Percentiles rank a stretch among this genome's conserved stretches.
These are phyloP conservation scores for Fusarium acutatum DNA, from an alignment of 2,329 filamentous ascomycete species.

Conservation along the genomic window DNA sequence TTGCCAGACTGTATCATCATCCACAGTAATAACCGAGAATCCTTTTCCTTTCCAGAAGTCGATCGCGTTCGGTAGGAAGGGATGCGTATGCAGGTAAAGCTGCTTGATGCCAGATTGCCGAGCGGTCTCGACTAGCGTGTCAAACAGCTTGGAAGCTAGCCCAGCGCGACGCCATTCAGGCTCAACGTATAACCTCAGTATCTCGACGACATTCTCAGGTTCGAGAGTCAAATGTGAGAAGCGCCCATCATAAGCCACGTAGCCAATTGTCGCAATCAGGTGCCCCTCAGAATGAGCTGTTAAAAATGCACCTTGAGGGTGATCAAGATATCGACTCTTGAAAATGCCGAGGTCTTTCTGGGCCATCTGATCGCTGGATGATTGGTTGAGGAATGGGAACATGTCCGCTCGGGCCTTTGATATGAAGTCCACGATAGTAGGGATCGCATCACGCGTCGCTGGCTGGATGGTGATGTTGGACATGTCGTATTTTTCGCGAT, in stretches of 20 bases:
- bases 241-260: constrained; percentile 37
- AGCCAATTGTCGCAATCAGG: constrained; percentile 40
- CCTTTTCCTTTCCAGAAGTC: constrained; percentile 40
- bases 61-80: constrained; percentile 39
- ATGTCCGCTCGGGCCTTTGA: constrained; percentile 38
- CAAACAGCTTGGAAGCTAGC: constrained; percentile 39
- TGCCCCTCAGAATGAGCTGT: constrained; percentile 15
- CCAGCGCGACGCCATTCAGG: constrained; percentile 40
- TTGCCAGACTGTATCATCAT: constrained; percentile 41
- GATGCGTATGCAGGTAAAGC: constrained; percentile 44
- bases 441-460: constrained; percentile 30
- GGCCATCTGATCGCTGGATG: constrained; percentile 23
- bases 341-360: constrained; percentile 34
- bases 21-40: constrained; percentile 28
- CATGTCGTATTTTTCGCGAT: not conserved
- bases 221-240: constrained; percentile 36
- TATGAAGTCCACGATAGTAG: constrained; percentile 36
- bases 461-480: constrained; percentile 7
- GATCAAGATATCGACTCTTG: constrained; percentile 33
- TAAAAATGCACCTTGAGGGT: constrained; percentile 33
- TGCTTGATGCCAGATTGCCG: constrained; percentile 16
- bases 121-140: constrained; percentile 22
- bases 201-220: constrained; percentile 32
- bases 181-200: constrained; percentile 41
- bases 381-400: constrained; percentile 39